Percentiles rank a stretch among this genome's conserved stretches.
phyloP scores from a whole-genome alignment of 768 basidiomycete species.

The Paxillus rubicundulus region DNA sequence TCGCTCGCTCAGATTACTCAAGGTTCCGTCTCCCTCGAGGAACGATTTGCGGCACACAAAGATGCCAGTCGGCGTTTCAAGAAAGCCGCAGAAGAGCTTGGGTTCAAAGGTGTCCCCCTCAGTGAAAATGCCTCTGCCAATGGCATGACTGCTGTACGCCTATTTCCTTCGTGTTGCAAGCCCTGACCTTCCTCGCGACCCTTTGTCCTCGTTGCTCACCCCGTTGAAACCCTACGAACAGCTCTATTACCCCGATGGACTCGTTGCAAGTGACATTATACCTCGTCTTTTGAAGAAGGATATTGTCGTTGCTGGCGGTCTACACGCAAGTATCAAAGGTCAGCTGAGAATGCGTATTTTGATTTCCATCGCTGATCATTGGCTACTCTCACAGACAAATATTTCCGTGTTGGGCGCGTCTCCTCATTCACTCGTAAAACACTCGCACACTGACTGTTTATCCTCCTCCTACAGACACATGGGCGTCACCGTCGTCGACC shows the following conservation, averaged over 20 bases:
- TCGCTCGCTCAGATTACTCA: conserved; percentile 73
- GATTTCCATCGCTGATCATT: conserved; percentile 8
- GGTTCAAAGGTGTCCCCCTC: conserved; percentile 70
- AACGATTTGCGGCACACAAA: conserved; percentile 76
- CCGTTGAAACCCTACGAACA: conserved; percentile 22
- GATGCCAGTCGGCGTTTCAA: conserved; percentile 69
- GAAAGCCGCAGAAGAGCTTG: conserved; percentile 58
- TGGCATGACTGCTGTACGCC: conserved; percentile 86
- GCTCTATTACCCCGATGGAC: conserved; percentile 81
- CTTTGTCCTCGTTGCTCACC: not conserved
- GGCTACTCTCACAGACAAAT: conserved; percentile 53
- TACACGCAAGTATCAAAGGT: conserved; percentile 84
- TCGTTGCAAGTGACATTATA: conserved; percentile 73
- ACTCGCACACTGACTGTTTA: not conserved
- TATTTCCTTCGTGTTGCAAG: not conserved
- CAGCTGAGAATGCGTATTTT: conserved; percentile 12
- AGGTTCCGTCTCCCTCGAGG: conserved; percentile 60
- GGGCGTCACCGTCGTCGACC: conserved; percentile 80
- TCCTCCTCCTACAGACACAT: conserved; percentile 62
- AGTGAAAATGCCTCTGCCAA: conserved; percentile 70
- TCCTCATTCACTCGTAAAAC: not conserved
- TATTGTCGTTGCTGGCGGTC: conserved; percentile 83
- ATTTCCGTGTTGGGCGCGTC: conserved; percentile 84
- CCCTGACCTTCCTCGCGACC: no score
- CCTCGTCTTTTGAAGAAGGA: conserved; percentile 69